A percentile compares a stretch with the other conserved stretches of the same genome.
phyloP scores from a whole-genome alignment of 345 rosid genomes.

The Mercurialis annua region DNA sequence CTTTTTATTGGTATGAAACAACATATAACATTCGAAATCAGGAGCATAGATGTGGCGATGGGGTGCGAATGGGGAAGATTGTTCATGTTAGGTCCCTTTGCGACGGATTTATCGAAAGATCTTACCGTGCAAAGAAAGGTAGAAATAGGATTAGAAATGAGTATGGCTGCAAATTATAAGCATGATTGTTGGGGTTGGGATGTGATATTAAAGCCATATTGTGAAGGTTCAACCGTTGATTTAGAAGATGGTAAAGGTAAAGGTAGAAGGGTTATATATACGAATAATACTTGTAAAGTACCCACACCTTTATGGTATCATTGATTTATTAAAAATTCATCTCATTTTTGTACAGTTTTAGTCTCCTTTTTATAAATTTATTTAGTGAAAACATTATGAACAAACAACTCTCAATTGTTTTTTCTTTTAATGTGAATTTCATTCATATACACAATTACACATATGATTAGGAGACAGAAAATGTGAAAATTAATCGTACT shows the following conservation, averaged over 20 bases:
- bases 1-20: not conserved
- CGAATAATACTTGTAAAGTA: not conserved
- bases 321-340: not conserved
- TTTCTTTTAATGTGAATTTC: too few relatives aligned
- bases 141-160: not conserved
- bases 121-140: not conserved
- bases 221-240: not conserved
- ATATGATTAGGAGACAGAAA: too few relatives aligned
- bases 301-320: not conserved
- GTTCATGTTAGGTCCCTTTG: not conserved
- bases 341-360: not conserved
- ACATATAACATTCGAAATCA: not conserved
- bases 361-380: too few relatives aligned
- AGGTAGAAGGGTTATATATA: too few relatives aligned
- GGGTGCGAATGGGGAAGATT: not conserved
- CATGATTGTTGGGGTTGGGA: slow-evolving; percentile 1
- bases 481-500: too few relatives aligned
- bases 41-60: too few relatives aligned
- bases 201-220: not conserved
- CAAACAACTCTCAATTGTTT: too few relatives aligned
- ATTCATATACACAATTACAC: too few relatives aligned
- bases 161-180: not conserved
- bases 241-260: not conserved
- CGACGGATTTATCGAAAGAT: not conserved
- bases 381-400: too few relatives aligned